These are phyloP conservation scores for Nyssa sinensis DNA, from an alignment of 148 eudicot genomes.

Conservation along the genomic window DNA sequence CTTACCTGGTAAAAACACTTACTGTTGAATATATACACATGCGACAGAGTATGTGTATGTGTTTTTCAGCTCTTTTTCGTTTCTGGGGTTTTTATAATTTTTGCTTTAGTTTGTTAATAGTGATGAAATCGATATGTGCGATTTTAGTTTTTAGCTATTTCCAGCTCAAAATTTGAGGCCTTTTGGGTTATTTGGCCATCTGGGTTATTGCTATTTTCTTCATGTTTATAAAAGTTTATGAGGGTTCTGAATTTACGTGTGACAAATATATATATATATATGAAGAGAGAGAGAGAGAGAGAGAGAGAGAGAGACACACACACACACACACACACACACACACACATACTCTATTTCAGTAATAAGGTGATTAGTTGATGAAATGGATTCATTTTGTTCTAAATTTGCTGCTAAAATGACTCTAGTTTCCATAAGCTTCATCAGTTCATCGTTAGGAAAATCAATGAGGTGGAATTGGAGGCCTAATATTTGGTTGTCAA, in stretches of 20 bases:
- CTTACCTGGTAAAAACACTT: constrained; percentile 60
- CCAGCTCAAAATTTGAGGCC: neutral
- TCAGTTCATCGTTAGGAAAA: neutral
- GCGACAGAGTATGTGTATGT: neutral
- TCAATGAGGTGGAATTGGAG: neutral
- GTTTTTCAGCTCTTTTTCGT: neutral
- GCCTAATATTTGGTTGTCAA: neutral
- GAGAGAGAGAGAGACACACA: no score
- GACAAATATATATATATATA: no score
- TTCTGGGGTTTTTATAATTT: neutral
- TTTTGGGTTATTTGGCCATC: neutral
- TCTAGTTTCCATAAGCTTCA: neutral
- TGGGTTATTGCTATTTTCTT: constrained; percentile 2
- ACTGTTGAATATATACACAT: neutral
- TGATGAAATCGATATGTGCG: neutral
- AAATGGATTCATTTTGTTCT: neutral
- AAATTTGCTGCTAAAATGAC: neutral
- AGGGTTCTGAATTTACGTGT: neutral
- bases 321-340: no score
- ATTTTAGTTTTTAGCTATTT: neutral
- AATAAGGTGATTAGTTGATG: neutral
- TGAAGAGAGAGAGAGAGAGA: no score
- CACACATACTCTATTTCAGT: no score
- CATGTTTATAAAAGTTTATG: neutral
- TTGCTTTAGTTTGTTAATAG: no score